Evolutionary conservation across 176 grass and related monocot species (phyloP).

Genomic region (Secale cereale): DNA sequence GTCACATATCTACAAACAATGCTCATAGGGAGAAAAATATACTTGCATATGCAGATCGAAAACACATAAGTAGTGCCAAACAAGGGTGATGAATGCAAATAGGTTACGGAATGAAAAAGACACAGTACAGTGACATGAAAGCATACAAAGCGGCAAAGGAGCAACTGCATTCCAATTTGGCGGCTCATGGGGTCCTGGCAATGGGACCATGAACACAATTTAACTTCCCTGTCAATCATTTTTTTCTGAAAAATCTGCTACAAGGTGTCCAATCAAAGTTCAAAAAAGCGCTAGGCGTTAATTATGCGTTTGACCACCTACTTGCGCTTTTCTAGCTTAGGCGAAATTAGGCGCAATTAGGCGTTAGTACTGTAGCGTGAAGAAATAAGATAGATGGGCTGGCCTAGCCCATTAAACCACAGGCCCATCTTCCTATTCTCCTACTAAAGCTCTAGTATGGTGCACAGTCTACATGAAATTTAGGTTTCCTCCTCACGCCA

Average conservation of each 20-base stretch:
- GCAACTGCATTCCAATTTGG: neutral
- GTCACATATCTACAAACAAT: neutral
- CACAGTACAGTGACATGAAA: neutral
- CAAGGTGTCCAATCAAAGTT: neutral
- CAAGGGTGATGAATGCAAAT: neutral
- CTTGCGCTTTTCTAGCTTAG: too few relatives aligned
- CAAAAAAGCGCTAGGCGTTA: too few relatives aligned
- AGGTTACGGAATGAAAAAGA: neutral
- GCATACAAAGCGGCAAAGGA: neutral
- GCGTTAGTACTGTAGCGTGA: too few relatives aligned
- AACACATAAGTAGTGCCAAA: neutral
- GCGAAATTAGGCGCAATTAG: too few relatives aligned
- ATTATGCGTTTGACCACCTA: too few relatives aligned
- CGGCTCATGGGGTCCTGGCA: neutral
- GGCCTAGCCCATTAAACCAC: too few relatives aligned
- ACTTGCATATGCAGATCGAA: neutral
- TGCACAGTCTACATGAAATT: too few relatives aligned
- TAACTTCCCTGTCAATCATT: neutral
- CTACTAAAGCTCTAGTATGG: too few relatives aligned
- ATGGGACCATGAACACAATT: slow-evolving; percentile 6
- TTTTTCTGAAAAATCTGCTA: neutral
- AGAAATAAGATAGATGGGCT: too few relatives aligned
- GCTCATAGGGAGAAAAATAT: neutral
- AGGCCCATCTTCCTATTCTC: too few relatives aligned
- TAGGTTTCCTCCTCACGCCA: too few relatives aligned